These are phyloP conservation scores for Phytopythium aichiense DNA, from an alignment of 352 stramenopile species.

Conservation along the genomic window DNA sequence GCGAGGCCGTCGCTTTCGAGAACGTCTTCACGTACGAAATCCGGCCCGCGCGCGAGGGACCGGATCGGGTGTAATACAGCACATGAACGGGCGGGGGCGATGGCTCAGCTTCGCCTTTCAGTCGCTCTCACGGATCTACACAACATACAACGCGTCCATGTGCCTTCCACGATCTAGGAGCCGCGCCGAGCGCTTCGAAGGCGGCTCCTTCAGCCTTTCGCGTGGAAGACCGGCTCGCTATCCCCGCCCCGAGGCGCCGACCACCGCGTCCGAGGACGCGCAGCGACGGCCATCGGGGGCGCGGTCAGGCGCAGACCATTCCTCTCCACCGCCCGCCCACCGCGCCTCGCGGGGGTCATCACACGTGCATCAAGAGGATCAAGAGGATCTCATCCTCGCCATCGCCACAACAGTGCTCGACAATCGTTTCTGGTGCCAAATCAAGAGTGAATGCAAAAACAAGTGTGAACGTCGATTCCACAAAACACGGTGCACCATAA, in stretches of 20 bases:
- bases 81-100: conserved; percentile 9
- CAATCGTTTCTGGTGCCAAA: not conserved
- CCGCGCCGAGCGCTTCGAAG: conserved; percentile 25
- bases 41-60: conserved; percentile 1
- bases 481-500: too few species aligned
- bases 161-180: conserved; percentile 34
- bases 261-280: not conserved
- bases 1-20: conserved; percentile 18
- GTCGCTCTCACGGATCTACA: conserved; percentile 28
- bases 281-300: not conserved
- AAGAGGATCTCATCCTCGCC: conserved; percentile 1
- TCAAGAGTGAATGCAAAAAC: too few species aligned
- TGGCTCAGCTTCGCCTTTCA: conserved; percentile 81
- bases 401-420: not conserved
- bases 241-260: conserved; percentile 6
- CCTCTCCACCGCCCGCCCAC: conserved; percentile 2
- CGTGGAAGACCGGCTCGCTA: conserved; percentile 14
- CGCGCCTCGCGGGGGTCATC: not conserved
- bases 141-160: conserved; percentile 11
- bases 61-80: not conserved
- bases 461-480: too few species aligned
- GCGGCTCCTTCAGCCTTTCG: conserved; percentile 41
- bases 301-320: not conserved
- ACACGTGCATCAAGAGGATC: conserved; percentile 5
- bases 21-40: conserved; percentile 67